phyloP scores from a whole-genome alignment of 495 filamentous ascomycete genomes.

The Lineolata rhizophorae region DNA sequence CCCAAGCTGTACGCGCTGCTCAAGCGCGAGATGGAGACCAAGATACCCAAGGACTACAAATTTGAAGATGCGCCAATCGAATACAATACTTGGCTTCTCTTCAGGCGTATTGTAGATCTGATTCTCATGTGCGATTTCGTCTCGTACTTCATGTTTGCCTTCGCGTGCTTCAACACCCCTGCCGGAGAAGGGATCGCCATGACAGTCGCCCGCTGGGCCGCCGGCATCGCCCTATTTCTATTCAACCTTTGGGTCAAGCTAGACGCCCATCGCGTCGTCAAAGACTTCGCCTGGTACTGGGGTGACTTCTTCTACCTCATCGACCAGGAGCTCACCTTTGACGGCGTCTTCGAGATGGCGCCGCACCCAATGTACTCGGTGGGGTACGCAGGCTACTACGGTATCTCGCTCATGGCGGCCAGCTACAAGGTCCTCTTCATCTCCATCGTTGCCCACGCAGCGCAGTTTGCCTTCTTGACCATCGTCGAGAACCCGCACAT shows the following conservation, averaged over 20 bases:
- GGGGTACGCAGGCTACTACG: slow-evolving; percentile 94
- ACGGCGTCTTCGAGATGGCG: slow-evolving; percentile 97
- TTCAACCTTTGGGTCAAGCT: slow-evolving; percentile 99
- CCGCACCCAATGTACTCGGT: slow-evolving; percentile 99
- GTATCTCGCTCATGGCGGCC: slow-evolving; percentile 94
- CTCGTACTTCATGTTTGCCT: slow-evolving; percentile 87
- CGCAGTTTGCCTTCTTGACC: slow-evolving; percentile 80
- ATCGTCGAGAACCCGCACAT: slow-evolving; percentile 93
- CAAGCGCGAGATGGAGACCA: slow-evolving; percentile 76
- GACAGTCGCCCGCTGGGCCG: slow-evolving; percentile 54
- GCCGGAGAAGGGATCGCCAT: slow-evolving; percentile 43
- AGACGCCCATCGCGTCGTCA: slow-evolving; percentile 94
- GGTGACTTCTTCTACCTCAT: slow-evolving; percentile 98
- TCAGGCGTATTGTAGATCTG: slow-evolving; percentile 80
- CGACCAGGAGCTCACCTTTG: slow-evolving; percentile 92
- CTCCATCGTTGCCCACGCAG: slow-evolving; percentile 83
- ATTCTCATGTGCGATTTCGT: slow-evolving; percentile 98
- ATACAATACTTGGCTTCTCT: slow-evolving; percentile 97
- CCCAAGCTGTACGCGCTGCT: slow-evolving; percentile 63
- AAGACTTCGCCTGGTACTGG: slow-evolving; percentile 99
- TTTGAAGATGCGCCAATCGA: slow-evolving; percentile 86
- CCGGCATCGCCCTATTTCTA: slow-evolving; percentile 55
- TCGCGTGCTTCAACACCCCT: slow-evolving; percentile 63
- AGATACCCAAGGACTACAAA: slow-evolving; percentile 82
- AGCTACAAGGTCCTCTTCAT: slow-evolving; percentile 95